These are phyloP conservation scores for Hanseniaspora taiwanica DNA, from an alignment of 805 yeast species.

Conservation along the genomic window DNA sequence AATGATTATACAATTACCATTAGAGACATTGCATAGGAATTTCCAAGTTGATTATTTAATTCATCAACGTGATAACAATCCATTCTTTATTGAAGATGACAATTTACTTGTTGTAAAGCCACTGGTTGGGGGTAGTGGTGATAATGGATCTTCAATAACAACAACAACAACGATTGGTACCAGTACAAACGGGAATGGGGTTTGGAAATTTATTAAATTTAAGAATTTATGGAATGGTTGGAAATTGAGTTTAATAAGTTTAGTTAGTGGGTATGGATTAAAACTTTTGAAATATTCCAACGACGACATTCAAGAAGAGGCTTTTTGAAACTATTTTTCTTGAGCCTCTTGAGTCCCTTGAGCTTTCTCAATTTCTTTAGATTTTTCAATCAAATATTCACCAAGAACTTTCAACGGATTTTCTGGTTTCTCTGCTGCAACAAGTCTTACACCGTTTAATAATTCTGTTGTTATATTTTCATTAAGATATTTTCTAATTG, in stretches of 20 bases:
- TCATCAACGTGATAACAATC: conserved; percentile 14
- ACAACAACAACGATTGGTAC: too few species aligned
- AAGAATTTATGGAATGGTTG: conserved; percentile 71
- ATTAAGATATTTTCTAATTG: conserved; percentile 56
- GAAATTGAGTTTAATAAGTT: conserved; percentile 72
- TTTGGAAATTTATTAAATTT: neutral
- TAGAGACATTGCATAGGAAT: conserved; percentile 74
- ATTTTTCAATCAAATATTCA: conserved; percentile 34
- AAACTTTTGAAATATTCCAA: conserved; percentile 41
- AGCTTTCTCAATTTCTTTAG: conserved; percentile 10
- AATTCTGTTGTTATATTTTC: conserved; percentile 48
- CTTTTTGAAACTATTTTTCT: too few species aligned
- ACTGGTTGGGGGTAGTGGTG: conserved; percentile 42
- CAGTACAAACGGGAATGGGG: neutral
- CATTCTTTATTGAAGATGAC: conserved; percentile 28
- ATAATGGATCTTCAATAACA: too few species aligned
- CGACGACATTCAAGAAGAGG: conserved; percentile 15
- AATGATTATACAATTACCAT: conserved; percentile 65
- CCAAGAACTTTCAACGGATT: conserved; percentile 44
- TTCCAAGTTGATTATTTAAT: conserved; percentile 64
- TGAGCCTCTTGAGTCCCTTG: too few species aligned
- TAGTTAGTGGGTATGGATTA: conserved; percentile 75
- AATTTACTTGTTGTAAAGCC: conserved; percentile 47
- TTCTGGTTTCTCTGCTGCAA: conserved; percentile 38
- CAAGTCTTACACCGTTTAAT: conserved; percentile 46